Percentiles rank a stretch among this genome's conserved stretches.
Evolutionary conservation across 2,329 filamentous ascomycete species (phyloP).

Genomic region (Colletotrichum sp.): DNA sequence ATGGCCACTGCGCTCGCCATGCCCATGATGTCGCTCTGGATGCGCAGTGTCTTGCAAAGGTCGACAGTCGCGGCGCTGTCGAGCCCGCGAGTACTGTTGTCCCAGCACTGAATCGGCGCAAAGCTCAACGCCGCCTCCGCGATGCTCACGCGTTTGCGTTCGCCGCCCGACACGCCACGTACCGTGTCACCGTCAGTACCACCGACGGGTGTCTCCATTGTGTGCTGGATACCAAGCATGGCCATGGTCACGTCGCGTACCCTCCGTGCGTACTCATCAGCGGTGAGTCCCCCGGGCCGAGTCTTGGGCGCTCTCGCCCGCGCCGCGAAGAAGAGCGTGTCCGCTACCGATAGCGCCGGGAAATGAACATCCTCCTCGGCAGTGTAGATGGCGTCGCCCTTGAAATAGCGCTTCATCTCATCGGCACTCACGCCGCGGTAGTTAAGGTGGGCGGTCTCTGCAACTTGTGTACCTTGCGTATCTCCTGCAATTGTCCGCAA

Average conservation of each 20-base stretch:
- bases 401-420: constrained; percentile 22
- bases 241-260: constrained; percentile 74
- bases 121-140: constrained; percentile 61
- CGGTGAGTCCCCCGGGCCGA: constrained; percentile 49
- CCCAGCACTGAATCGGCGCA: constrained; percentile 70
- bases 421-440: constrained; percentile 18
- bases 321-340: constrained; percentile 68
- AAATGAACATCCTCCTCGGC: constrained; percentile 71
- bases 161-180: constrained; percentile 67
- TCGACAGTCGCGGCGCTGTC: constrained; percentile 71
- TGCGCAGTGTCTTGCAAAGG: constrained; percentile 66
- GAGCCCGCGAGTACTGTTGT: constrained; percentile 68
- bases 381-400: constrained; percentile 71
- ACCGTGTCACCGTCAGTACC: constrained; percentile 68
- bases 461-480: constrained; percentile 59
- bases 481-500: constrained; percentile 70
- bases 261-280: constrained; percentile 42
- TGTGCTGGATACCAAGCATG: constrained; percentile 78
- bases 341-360: constrained; percentile 62
- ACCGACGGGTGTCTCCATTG: constrained; percentile 71
- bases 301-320: constrained; percentile 55
- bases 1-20: constrained; percentile 65
- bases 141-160: constrained; percentile 77
- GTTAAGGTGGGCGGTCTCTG: constrained; percentile 5
- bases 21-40: constrained; percentile 64